Percentiles rank a stretch among this genome's conserved stretches.
Conservation (phyloP, 495 filamentous ascomycete species). For the Thozetella sp. region DNA sequence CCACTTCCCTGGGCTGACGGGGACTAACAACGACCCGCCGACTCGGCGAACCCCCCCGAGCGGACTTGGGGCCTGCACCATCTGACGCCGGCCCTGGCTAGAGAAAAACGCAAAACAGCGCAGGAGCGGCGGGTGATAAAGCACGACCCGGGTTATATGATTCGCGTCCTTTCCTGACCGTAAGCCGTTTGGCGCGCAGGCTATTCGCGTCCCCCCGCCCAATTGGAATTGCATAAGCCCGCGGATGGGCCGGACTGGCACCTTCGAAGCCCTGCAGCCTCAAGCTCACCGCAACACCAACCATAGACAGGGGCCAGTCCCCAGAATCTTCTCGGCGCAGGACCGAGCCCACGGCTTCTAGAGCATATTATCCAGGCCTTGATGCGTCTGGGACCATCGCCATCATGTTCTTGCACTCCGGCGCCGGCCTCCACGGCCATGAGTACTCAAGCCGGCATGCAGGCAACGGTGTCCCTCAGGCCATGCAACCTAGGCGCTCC, state of each 20-base stretch:
- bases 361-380: background rate
- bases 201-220: no score
- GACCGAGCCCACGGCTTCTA: background rate
- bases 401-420: slow-evolving; percentile 50
- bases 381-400: background rate
- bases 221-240: no score
- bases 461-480: slow-evolving; percentile 29
- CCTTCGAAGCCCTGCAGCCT: background rate
- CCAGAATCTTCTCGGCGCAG: background rate
- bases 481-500: slow-evolving; percentile 31
- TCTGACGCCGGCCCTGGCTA: background rate
- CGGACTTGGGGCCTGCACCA: background rate
- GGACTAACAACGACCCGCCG: background rate
- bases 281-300: background rate
- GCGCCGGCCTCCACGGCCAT: slow-evolving; percentile 55
- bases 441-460: slow-evolving; percentile 50
- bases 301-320: background rate
- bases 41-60: background rate
- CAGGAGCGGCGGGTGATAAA: no score
- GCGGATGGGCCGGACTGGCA: no score
- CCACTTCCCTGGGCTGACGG: no score
- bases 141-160: no score
- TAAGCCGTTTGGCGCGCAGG: background rate
- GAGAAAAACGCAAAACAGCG: no score
- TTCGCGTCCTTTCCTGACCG: background rate